Evolutionary conservation across 495 filamentous ascomycete species (phyloP).

Genomic region (Neurospora cerealis): DNA sequence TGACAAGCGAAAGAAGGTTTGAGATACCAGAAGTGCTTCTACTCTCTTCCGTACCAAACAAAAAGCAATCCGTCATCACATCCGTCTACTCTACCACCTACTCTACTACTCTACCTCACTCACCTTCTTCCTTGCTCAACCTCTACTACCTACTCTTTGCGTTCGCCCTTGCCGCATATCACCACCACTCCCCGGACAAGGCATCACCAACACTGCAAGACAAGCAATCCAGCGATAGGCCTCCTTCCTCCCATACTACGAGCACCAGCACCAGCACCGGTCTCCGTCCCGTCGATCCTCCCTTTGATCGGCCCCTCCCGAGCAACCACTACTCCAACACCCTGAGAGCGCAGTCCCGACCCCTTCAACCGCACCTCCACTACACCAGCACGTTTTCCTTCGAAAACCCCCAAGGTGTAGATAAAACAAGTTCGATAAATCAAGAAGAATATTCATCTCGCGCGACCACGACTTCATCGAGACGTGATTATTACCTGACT

Average conservation of each 20-base stretch:
- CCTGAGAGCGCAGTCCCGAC: not conserved
- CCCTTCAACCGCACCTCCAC: constrained; percentile 25
- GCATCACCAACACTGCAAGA: not conserved
- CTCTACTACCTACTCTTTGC: constrained; percentile 1
- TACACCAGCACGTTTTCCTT: constrained; percentile 89
- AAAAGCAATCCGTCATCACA: constrained; percentile 12
- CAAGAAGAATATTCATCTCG: constrained; percentile 39
- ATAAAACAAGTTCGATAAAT: constrained; percentile 40
- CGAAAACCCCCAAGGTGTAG: constrained; percentile 73
- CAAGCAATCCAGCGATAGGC: not conserved
- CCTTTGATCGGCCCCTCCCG: not conserved
- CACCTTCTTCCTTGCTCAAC: constrained; percentile 3
- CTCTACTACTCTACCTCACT: not conserved
- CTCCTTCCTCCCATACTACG: not conserved
- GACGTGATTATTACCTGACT: constrained; percentile 19
- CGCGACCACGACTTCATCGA: constrained; percentile 14
- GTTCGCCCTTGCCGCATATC: constrained; percentile 3
- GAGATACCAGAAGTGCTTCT: constrained; percentile 23
- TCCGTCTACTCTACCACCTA: constrained; percentile 3
- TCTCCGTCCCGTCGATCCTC: not conserved
- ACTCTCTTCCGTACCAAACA: constrained; percentile 2
- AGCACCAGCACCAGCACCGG: constrained; percentile 17
- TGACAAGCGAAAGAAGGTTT: constrained; percentile 26
- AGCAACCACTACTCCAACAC: not conserved
- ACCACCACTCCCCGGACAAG: constrained; percentile 6